Evolutionary conservation across 495 filamentous ascomycete genomes (phyloP), one percentile per base, ranked within the genome.

Genomic region (Hypoxylon intermedium): DNA sequence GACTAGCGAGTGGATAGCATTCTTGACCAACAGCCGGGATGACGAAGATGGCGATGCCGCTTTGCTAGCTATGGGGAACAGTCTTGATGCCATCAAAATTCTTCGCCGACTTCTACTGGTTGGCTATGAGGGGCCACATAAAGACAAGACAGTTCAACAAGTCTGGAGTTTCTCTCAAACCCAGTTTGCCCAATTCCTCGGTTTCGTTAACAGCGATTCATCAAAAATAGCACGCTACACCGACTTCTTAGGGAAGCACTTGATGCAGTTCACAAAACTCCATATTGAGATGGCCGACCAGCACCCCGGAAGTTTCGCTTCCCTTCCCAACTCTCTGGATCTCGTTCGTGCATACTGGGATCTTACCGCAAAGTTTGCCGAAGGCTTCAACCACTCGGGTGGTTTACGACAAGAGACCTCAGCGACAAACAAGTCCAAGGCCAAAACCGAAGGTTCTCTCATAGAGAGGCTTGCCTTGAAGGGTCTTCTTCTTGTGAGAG

Each of bases 261-360:
- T 95, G 6, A 67, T 95, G 44, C 93, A 97, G 69, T 85, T 97
- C 41, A 86, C 93, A 9, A 98, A 98, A 74, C 78, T 98, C 6
- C 93, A 97, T 71, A 77, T 94, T 18, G 85, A 92, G 34, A 93
- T 97, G 88, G 84, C 87, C 3, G 79, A 79, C 44, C 70, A 73
- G 9, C 91, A 93, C 67, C 87, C 92, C 7, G 86, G 87, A 4
- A 87, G 89, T 21, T 98, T 96, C 74, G 87, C 87, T 0, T 73
- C 89, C 9, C 81, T 98, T 5, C 89, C 92, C 1, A 84, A 89
- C 57, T 90, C 90, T 24, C 75, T 93, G 3, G 75, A 82, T 9
- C 83, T 98, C 9, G 84, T 90, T 15, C 83, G 81, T 38, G 83
- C 86, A 11, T 98, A 97, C 69, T 97, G 94, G 94, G 82, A 80